Base-by-base conservation (phyloP, 2,329 filamentous ascomycete species). In the Xylogone sp. region DNA sequence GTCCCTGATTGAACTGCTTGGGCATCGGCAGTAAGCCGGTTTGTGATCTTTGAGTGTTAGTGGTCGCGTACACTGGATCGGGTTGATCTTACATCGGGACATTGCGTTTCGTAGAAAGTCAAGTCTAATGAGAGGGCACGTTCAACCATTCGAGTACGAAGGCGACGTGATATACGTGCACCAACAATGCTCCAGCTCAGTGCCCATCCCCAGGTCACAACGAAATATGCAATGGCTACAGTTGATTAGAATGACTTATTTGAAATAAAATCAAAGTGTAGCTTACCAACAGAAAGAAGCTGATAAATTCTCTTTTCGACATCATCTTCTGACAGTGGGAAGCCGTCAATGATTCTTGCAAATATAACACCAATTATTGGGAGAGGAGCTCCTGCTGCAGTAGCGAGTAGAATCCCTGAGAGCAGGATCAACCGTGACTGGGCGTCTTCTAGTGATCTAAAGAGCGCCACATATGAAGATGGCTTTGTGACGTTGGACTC, bases 361-460 rank as follows among this genome's bases (percentile, higher is more conserved):
- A 86, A 86, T 49, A 86, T 71, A 53, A 86, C 80, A 48, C 79
- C 82, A 61, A 86, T 78, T 19, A 86, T 69, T 13, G 83, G 83
- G 51, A 85, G 83, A 0, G 83, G 82, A 3, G 82, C 73, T 45
- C 82, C 83, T n/a, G 82, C 76, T 21, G 74, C 79, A 43, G 79
- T 77, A 49, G 81, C 75, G 49, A 71, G 69, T 21, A 77, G 44
- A 51, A 65, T 56, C 46, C 74, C 76, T 46, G 65, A 61, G 45
- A 69, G 52, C 24, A 76, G 59, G 43, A 71, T 61, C 24, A 54
- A 45, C 21, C 56, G 66, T 64, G 54, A 75, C 21, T 64, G 58
- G n/a, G 61, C 48, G 43, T 71, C 69, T 29, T 73, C 68, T 54
- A 78, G 58, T 9, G 72, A 68, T 20, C 69, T 65, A 60, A 75